Evolutionary conservation across 2,329 filamentous ascomycete genomes (phyloP), one percentile per base, ranked within the genome.

Genomic region (Aspergillus glaucus): DNA sequence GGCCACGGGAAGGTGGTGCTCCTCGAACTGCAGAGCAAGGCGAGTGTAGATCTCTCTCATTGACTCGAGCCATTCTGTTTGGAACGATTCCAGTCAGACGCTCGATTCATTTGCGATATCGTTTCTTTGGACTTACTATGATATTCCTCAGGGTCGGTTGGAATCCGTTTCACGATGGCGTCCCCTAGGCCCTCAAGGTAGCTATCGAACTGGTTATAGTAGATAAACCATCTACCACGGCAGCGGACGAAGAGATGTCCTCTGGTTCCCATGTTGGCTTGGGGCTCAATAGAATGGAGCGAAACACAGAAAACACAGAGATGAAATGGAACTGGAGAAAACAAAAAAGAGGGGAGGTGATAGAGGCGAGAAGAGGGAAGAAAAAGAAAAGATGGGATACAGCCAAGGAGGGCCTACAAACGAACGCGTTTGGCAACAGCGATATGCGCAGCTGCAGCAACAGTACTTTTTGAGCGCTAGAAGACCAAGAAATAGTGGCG

Each of bases 141-240:
- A 41, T 57, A 58, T 6, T 54, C 44, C 8, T 43, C 42, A 3
- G 40, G 46, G 12, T 53, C 50, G 17, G 10, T 6, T 12, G 56
- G 56, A 21, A 58, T 57, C 6, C 50, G 14, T 4, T 47, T 19
- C 6, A 57, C 45, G 7, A 58, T 53, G 8, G 46, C 51, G 1
- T 44, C 40, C 6, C 56, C 53, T 15, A 58, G 50, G 3, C 55
- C 53, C 22, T 58, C 56, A 14, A 51, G 55, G 14, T 57, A 57
- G 26, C 51, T 57, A 45, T 58, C 55, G 9, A 41, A 51, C 7
- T 53, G 48, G 24, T 55, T 58, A 34, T 51, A 52, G 45, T 57
- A 55, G 46, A 51, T 34, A 19, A 54, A 57, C 44, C 54, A 58
- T 53, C 55, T 51, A 44, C 55, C 51, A 12, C 46, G 48, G 39